Evolutionary conservation across 108 stramenopile species (phyloP).

Genomic region (Cyclotella sp.): DNA sequence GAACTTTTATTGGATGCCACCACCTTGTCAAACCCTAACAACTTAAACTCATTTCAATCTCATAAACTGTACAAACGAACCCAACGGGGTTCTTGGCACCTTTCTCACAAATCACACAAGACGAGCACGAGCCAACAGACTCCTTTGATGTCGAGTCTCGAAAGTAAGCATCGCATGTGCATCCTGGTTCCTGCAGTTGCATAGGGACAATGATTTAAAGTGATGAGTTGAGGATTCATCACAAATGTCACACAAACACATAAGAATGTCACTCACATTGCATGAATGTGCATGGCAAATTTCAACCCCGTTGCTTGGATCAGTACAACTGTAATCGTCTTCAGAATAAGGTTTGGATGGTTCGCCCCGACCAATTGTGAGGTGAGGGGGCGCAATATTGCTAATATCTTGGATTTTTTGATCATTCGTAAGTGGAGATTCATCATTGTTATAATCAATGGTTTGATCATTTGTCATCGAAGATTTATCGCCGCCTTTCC

Average conservation of each 20-base stretch:
- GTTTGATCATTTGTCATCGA: neutral
- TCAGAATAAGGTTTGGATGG: neutral
- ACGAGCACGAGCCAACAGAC: neutral
- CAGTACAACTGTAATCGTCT: slow-evolving; percentile 1
- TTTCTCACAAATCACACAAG: slow-evolving; percentile 4
- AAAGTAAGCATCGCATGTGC: slow-evolving; percentile 23
- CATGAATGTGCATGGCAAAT: slow-evolving; percentile 7
- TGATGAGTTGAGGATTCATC: neutral
- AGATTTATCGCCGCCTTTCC: neutral
- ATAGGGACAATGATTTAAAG: neutral
- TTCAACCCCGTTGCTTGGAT: slow-evolving; percentile 4
- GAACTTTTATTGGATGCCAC: neutral
- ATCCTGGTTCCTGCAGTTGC: slow-evolving; percentile 3
- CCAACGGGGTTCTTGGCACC: neutral
- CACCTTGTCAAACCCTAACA: neutral
- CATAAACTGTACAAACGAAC: neutral
- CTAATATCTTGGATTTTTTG: neutral
- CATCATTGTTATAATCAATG: neutral
- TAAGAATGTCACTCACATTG: neutral
- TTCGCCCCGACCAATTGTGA: neutral
- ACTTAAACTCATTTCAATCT: neutral
- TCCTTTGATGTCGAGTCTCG: neutral
- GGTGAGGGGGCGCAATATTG: neutral
- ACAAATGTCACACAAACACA: neutral
- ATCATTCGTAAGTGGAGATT: neutral